A percentile compares a stretch with the other conserved stretches of the same genome.
Evolutionary conservation across 306 rosid species (phyloP).

Genomic region (Sechiopsis laciniata): DNA sequence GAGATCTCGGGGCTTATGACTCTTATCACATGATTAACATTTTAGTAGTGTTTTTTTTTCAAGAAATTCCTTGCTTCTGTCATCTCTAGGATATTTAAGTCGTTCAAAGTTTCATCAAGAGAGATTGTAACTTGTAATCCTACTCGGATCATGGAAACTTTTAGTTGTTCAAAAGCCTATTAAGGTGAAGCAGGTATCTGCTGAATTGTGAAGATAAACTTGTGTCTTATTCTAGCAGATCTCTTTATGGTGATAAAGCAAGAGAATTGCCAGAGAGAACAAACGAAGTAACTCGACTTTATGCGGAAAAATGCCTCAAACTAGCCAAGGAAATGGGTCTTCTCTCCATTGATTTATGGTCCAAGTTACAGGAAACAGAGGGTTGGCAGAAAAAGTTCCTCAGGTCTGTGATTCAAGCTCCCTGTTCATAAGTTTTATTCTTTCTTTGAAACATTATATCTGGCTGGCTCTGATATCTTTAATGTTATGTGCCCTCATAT

Average conservation of each 20-base stretch:
- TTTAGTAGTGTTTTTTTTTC: not conserved
- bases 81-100: not conserved
- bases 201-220: too few relatives aligned
- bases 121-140: not conserved
- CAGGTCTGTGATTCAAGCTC: constrained; percentile 44
- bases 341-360: constrained; percentile 64
- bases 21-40: not conserved
- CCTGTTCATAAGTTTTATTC: not conserved
- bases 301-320: constrained; percentile 69
- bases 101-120: not conserved
- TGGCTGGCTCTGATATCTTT: not conserved
- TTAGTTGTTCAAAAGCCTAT: not conserved
- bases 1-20: too few relatives aligned
- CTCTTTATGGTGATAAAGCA: constrained; percentile 62
- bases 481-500: not conserved
- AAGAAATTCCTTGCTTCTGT: not conserved
- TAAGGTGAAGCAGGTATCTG: not conserved
- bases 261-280: constrained; percentile 60
- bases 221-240: constrained; percentile 32
- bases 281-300: constrained; percentile 65
- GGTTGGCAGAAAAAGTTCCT: constrained; percentile 80
- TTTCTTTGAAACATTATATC: not conserved
- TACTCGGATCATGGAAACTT: not conserved
- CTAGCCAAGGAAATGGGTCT: constrained; percentile 60
- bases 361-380: constrained; percentile 81